Base-by-base conservation (phyloP, 148 eudicot species). In the Rhododendron ferrugineum region DNA sequence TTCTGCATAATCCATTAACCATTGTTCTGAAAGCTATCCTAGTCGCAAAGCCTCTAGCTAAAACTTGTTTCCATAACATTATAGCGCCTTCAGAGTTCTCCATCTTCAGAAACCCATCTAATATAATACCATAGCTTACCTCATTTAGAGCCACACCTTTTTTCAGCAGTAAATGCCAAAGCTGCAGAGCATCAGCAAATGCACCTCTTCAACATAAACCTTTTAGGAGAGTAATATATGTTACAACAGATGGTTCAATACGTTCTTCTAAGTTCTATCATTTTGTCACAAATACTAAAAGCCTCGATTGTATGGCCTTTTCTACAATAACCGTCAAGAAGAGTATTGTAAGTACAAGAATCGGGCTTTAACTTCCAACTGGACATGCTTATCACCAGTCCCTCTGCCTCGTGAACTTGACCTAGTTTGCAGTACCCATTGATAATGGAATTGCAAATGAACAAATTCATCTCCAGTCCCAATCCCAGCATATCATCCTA, bases 381-480 rank as follows among this genome's bases (percentile, higher is more conserved):
- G 15, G 40, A 79, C 97, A 96, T 93, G 44, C 78, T 82, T 49
- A 47, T 52, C 14, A 90, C 16, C 34, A 96, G 47, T 60, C 68
- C 84, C 87, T 91, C 88, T 2, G 98, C 97, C 77, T 89, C 84
- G 50, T 54, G 80, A 32, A 94, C 81, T 91, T 88, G 90, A 44
- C 96, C 96, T 82, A 88, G 86, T 84, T 94, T 96, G 89, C 96
- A 94, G 80, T 92, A 92, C 72, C 98, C 98, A 83, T 92, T 95
- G n/a, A 95, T 91, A 78, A 95, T 85, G 10, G 96, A 90, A 83
- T 95, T 95, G 82, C 91, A 94, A 52, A 95, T 87, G 84, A 89
- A 85, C 74, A 89, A 52, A 87, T 93, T 96, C 92, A 93, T 89
- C 73, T 87, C 88, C 85, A 93, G 68, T 20, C 98, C 98, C 4